These are phyloP conservation scores for Pontederia crassipes DNA, from an alignment of 176 grass and related monocot species.

Conservation along the genomic window DNA sequence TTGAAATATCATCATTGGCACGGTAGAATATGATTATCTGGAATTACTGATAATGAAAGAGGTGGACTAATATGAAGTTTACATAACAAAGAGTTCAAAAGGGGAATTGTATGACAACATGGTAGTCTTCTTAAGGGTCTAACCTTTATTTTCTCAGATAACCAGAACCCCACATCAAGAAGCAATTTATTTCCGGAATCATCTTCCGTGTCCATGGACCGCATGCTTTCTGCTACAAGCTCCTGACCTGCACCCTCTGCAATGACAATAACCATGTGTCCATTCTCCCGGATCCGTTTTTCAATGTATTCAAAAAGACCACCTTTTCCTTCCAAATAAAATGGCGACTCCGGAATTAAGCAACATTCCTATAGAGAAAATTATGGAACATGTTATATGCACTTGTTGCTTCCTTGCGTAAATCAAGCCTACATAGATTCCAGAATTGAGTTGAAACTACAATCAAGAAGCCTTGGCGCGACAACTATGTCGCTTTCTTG, in stretches of 20 bases:
- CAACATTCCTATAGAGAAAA: conserved; percentile 64
- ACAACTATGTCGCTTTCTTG: too few species aligned
- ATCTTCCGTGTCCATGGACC: conserved; percentile 49
- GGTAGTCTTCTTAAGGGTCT: too few species aligned
- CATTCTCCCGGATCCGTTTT: conserved; percentile 79
- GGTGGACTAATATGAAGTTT: too few species aligned
- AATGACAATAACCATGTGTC: conserved; percentile 93
- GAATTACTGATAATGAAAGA: not conserved
- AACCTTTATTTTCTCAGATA: conserved; percentile 96
- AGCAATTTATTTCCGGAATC: conserved; percentile 92
- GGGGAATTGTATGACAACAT: too few species aligned
- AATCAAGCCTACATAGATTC: too few species aligned
- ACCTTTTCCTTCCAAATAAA: conserved; percentile 87
- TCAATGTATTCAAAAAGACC: conserved; percentile 79
- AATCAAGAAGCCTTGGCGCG: too few species aligned
- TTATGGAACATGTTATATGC: conserved; percentile 7
- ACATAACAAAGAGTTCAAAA: too few species aligned
- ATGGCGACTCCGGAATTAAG: conserved; percentile 93
- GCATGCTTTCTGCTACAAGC: conserved; percentile 74
- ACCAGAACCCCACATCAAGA: conserved; percentile 94
- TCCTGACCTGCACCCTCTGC: conserved; percentile 91
- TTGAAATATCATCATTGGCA: too few species aligned
- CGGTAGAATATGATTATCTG: not conserved
- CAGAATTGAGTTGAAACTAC: too few species aligned
- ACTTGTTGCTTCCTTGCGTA: not conserved